Evolutionary conservation across 352 stramenopile genomes (phyloP).

Genomic region (Albugo laibachii): DNA sequence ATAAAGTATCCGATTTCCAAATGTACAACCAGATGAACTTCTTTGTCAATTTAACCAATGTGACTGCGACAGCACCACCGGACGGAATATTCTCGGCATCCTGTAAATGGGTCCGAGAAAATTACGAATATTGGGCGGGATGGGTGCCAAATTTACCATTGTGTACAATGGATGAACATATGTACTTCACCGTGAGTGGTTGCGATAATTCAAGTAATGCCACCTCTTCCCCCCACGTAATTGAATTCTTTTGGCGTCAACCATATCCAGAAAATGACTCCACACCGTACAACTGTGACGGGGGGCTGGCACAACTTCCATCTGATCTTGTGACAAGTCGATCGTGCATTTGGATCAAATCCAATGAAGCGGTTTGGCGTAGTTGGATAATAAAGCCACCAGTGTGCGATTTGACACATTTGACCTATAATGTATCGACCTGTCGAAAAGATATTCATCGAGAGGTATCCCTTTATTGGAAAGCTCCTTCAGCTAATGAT

Average conservation of each 20-base stretch:
- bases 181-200: slow-evolving; percentile 11
- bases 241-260: slow-evolving; percentile 15
- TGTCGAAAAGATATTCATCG: slow-evolving; percentile 14
- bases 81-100: slow-evolving; percentile 9
- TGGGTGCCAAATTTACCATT: slow-evolving; percentile 11
- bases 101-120: slow-evolving; percentile 15
- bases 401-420: slow-evolving; percentile 20
- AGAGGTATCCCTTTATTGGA: slow-evolving; percentile 17
- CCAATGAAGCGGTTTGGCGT: slow-evolving; percentile 11
- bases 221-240: slow-evolving; percentile 1
- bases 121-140: slow-evolving; percentile 11
- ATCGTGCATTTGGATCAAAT: slow-evolving; percentile 10
- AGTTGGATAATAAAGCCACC: slow-evolving; percentile 15
- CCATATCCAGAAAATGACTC: slow-evolving; percentile 15
- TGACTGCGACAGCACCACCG: background rate
- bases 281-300: slow-evolving; percentile 20
- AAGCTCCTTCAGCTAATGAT: slow-evolving; percentile 10
- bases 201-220: slow-evolving; percentile 5
- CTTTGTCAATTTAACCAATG: background rate
- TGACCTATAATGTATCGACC: slow-evolving; percentile 15
- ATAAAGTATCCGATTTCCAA: slow-evolving; percentile 14
- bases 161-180: slow-evolving; percentile 11
- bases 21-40: slow-evolving; percentile 17
- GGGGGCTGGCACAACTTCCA: slow-evolving; percentile 13
- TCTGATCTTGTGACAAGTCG: slow-evolving; percentile 15